These are phyloP conservation scores for Suillus hirtellus DNA, from an alignment of 768 basidiomycete genomes.

Conservation along the genomic window DNA sequence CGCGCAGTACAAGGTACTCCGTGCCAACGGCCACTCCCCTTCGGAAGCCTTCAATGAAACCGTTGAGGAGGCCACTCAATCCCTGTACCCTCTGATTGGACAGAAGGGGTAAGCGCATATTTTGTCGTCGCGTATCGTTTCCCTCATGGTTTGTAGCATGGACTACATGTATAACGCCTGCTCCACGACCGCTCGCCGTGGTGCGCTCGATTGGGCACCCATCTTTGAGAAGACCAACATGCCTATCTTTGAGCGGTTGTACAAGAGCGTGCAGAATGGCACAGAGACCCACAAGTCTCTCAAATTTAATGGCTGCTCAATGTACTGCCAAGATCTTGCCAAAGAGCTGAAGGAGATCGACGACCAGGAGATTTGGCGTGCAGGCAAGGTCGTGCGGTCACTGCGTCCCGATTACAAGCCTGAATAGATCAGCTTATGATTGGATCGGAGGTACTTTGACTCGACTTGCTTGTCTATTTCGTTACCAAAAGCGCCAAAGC, in stretches of 20 bases:
- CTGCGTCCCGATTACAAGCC: constrained; percentile 85
- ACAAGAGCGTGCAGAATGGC: constrained; percentile 92
- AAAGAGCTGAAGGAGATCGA: constrained; percentile 94
- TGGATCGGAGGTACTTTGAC: not conserved
- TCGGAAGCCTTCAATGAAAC: constrained; percentile 99
- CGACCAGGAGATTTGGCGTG: constrained; percentile 98
- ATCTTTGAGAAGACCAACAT: constrained; percentile 93
- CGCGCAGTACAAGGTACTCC: constrained; percentile 97
- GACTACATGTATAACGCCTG: constrained; percentile 99
- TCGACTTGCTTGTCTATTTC: constrained; percentile 7
- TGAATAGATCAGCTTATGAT: constrained; percentile 36
- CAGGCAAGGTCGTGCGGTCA: constrained; percentile 91
- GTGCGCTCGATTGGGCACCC: constrained; percentile 99
- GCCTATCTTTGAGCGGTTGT: constrained; percentile 93
- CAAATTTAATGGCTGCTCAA: constrained; percentile 90
- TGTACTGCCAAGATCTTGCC: constrained; percentile 91
- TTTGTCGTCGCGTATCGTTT: not conserved
- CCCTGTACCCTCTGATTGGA: constrained; percentile 95
- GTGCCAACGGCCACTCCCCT: constrained; percentile 93
- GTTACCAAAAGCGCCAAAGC: constrained; percentile 20
- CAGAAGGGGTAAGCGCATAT: constrained; percentile 70
- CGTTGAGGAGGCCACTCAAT: constrained; percentile 99
- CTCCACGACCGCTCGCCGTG: constrained; percentile 98
- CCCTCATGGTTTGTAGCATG: constrained; percentile 57
- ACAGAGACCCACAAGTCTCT: constrained; percentile 97